Evolutionary conservation across 169 alveolate genomes (phyloP), one percentile per base, ranked within the genome.

Genomic region (Cyclospora cayetanensis): DNA sequence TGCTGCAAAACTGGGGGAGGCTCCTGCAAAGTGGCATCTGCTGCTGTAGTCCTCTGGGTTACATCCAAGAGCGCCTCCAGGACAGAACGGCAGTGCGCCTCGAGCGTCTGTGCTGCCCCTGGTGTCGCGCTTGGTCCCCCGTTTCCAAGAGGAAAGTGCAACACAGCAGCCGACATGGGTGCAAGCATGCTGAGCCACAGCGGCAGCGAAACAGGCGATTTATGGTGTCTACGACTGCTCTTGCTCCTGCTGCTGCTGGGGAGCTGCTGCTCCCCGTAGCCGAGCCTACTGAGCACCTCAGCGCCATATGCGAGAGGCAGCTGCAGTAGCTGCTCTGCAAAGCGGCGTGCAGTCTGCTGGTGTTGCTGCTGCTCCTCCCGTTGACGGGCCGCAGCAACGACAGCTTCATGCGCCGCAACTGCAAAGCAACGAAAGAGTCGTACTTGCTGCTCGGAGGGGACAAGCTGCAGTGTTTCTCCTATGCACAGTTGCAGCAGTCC

Each of bases 401-500:
- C 83, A 15, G 83, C 83, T 39, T 70, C 53, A 29, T 70, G 50
- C 12, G 83, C 83, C 39, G 83, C 83, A 9, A 53, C 83, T 35
- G 83, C 83, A 70, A 70, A 70, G 53, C 83, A 70, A 39, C 83
- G 83, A 53, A 70, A 70, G 50, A 70, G 83, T 53, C 46, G 83
- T 53, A 25, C 31, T 53, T 70, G 83, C 83, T 70, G 83, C 83
- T 31, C 12, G 29, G 83, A 35, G 46, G 83, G 83, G 53, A 22
- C 42, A 1, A 70, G 50, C 83, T 35, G 83, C 15, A 70, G 53
- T 35, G 22, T 35, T 15, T 29, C 29, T 34, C 83, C 83, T 18
- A 27, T 29, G n/a, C 83, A 70, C 4, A 70, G 50, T 53, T 70
- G 83, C 83, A 70, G 83, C 83, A 70, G 2, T 11, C 46, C 29